Base-by-base conservation (phyloP, 1,284 basidiomycete species). In the Laetiporus sulphureus region DNA sequence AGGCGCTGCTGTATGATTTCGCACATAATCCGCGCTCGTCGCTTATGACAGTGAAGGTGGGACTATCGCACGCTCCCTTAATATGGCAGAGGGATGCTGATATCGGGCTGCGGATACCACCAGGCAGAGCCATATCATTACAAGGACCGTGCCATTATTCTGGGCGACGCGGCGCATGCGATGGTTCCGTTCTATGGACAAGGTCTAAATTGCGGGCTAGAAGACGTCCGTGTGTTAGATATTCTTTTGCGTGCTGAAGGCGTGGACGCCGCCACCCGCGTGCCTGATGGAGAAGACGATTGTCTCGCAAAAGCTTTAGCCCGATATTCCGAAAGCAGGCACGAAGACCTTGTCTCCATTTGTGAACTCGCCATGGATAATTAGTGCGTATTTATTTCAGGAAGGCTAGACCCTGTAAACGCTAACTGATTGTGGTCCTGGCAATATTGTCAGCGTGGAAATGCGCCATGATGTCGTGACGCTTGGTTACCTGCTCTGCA, bases 101-200 rank as follows among this genome's bases (percentile, higher is more conserved):
- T n/a, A n/a, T n/a, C n/a, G n/a, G n/a, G n/a, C n/a, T n/a, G n/a
- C n/a, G n/a, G n/a, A n/a, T 20, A 7, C 7, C 40, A 36, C 36
- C 58, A 93, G 84, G 79, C 83, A 54, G 80, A 75, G 45, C 93
- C 93, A 32, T 92, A 95, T 64, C 88, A 94, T 62, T 93, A 90
- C 72, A 79, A 79, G 61, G 90, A 91, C 64, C 79, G 91, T 54
- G 91, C 77, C 39, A 73, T 98, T 29, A 75, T 99, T 41, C 68
- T 99, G 37, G 95, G 95, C 37, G 95, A 99, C 64, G 84, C 95
- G 25, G 91, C 93, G 5, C 95, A 99, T 65, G 87, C 90, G 32
- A 97, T 97, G 92, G 90, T 94, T 19, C 95, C 95, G 37, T 99
- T 99, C 69, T 99, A 95, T 63, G 95, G 93, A 18, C 95, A 99